Base-by-base conservation (phyloP, 495 filamentous ascomycete species). In the Aspergillus bertholletiae region DNA sequence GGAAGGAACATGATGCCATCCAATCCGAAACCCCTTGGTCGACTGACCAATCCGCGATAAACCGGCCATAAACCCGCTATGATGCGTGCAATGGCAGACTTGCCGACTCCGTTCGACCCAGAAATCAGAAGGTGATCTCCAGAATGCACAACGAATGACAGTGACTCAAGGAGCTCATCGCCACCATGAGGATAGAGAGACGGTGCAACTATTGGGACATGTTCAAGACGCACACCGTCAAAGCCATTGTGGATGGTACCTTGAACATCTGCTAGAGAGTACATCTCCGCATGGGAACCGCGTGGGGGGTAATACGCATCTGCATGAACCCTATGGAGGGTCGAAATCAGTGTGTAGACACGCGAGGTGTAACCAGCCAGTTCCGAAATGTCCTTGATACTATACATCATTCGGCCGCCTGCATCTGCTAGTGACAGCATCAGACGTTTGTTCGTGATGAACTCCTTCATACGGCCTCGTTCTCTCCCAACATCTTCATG, bases 1-100 rank as follows among this genome's bases (percentile, higher is more conserved):
- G 95, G 92, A 37, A 97, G 83, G 76, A 97, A 96, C 92, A 99
- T 97, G 71, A 97, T 91, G 39, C 95, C 95, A 51, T 96, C 92
- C 54, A 87, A 76, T 23, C 92, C 94, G 24, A 86, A 80, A 18
- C 73, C 78, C 55, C 93, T 86, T 1, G 95, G 95, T 0, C 90
- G 85, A 50, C 87, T 91, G 27, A 96, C 90, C 6, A 99, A 80
- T 21, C 88, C 94, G 24, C 92, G 88, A 62, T 97, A 99, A 15
- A 93, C 87, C 0, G 95, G 95, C 95, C 95, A 99, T 15, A 99
- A 79, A 15, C 95, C 95, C 1, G 93, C 92, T 8, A 96, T 84
- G 24, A 97, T 84, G 24, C 95, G 87, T 0, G 95, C 77, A 53
- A 99, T 90, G 18, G 92, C 88, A 54, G 83, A 89, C 71, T 99